Conservation (phyloP, 345 rosid genomes). For the Schrenkiella parvula region DNA sequence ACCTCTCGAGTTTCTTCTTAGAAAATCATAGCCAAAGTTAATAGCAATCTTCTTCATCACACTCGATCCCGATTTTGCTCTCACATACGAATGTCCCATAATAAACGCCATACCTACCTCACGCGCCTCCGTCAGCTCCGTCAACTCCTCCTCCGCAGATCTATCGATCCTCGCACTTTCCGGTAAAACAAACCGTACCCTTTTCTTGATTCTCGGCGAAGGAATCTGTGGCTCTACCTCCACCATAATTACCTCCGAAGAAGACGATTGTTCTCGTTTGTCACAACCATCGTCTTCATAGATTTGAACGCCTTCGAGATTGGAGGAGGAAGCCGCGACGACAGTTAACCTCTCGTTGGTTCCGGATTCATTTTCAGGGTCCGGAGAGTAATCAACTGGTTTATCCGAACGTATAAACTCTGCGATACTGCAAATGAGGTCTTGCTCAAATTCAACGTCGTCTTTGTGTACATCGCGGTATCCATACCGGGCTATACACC, state of each 20-base stretch:
- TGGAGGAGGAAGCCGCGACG: conserved; percentile 65
- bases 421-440: conserved; percentile 78
- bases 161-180: conserved; percentile 45
- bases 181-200: conserved; percentile 80
- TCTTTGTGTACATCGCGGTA: conserved; percentile 88
- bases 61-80: conserved; percentile 87
- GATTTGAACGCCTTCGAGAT: conserved; percentile 48
- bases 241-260: conserved; percentile 42
- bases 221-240: conserved; percentile 38
- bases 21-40: conserved; percentile 80
- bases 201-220: conserved; percentile 42
- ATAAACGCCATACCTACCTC: conserved; percentile 93
- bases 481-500: conserved; percentile 95
- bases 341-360: conserved; percentile 61
- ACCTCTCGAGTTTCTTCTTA: conserved; percentile 86
- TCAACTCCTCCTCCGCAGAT: conserved; percentile 56
- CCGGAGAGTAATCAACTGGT: conserved; percentile 16
- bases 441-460: conserved; percentile 78
- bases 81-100: conserved; percentile 80
- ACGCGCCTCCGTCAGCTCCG: conserved; percentile 79
- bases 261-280: conserved; percentile 20
- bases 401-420: conserved; percentile 70
- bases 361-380: conserved; percentile 37
- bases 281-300: conserved; percentile 41
- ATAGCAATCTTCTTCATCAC: conserved; percentile 73